Conservation (phyloP, 2,329 filamentous ascomycete genomes). For the Setomelanomma holmii region DNA sequence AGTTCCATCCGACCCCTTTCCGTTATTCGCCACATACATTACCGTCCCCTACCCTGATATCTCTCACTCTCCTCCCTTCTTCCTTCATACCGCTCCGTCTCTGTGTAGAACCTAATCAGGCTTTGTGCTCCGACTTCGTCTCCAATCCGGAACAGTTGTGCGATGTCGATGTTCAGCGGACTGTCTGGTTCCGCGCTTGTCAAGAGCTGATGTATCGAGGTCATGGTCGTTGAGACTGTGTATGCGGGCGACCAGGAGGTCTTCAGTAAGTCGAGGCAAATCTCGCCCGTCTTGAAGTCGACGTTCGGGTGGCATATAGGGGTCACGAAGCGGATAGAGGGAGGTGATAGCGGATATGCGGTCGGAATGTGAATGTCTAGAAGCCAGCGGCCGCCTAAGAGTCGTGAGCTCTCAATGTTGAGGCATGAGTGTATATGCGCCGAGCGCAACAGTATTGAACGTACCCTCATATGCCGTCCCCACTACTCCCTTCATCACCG, state of each 20-base stretch:
- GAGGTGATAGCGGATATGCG: conserved; percentile 80
- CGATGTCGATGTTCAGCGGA: conserved; percentile 81
- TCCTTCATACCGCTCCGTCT: conserved; percentile 56
- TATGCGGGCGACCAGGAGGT: conserved; percentile 84
- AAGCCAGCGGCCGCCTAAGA: conserved; percentile 77
- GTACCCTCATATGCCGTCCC: conserved; percentile 68
- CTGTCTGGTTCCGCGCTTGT: conserved; percentile 73
- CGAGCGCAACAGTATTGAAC: background rate
- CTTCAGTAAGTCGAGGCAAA: conserved; percentile 88
- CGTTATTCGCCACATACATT: no score
- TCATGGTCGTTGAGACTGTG: conserved; percentile 76
- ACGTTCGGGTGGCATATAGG: conserved; percentile 51
- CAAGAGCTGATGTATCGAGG: conserved; percentile 74
- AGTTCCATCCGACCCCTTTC: background rate
- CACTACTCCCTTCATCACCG: conserved; percentile 65
- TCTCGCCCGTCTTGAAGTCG: conserved; percentile 74
- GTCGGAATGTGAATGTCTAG: conserved; percentile 77
- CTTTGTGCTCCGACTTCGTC: conserved; percentile 72
- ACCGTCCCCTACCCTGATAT: background rate
- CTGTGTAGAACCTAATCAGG: conserved; percentile 75
- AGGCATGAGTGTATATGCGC: conserved; percentile 1
- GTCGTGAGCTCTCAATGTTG: background rate
- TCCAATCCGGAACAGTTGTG: conserved; percentile 71
- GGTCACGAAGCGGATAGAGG: conserved; percentile 78
- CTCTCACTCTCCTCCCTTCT: conserved; percentile 10